A percentile compares a stretch with the other conserved stretches of the same genome.
Conservation (phyloP, 2,329 filamentous ascomycete species). For the Proliferodiscus dingleyae region DNA sequence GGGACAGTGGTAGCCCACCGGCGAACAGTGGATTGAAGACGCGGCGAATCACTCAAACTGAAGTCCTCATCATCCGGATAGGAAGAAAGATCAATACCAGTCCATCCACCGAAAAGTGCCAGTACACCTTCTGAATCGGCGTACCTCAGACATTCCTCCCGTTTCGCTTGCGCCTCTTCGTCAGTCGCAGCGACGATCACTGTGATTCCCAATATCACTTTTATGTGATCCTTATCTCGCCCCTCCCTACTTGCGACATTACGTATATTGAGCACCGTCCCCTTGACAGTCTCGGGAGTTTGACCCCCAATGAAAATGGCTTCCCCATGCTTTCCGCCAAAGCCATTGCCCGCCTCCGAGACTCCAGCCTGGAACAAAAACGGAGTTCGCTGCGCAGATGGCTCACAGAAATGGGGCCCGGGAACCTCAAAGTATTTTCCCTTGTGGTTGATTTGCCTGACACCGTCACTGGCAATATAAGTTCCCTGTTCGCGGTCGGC, state of each 20-base stretch:
- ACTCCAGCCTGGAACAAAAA: conserved; percentile 57
- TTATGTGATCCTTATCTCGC: conserved; percentile 44
- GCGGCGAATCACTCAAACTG: conserved; percentile 38
- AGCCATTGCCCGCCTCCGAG: conserved; percentile 58
- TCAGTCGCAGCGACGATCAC: conserved; percentile 60
- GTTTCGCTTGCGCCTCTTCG: conserved; percentile 59
- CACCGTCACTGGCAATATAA: conserved; percentile 25
- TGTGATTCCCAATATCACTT: conserved; percentile 9
- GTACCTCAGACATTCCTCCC: conserved; percentile 53
- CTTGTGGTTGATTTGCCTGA: conserved; percentile 56
- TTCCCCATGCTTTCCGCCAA: conserved; percentile 65
- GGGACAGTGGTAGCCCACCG: conserved; percentile 51
- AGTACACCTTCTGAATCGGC: conserved; percentile 60
- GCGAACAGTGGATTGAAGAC: conserved; percentile 33
- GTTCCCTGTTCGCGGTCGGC: conserved; percentile 54
- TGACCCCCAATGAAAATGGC: conserved; percentile 55
- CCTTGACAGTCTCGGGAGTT: not conserved
- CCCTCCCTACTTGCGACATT: conserved; percentile 43
- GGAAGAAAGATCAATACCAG: conserved; percentile 51
- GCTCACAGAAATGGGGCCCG: conserved; percentile 51
- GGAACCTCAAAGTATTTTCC: conserved; percentile 59
- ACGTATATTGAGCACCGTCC: not conserved
- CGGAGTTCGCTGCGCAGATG: conserved; percentile 21
- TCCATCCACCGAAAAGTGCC: conserved; percentile 70
- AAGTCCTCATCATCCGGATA: conserved; percentile 15